A percentile compares a stretch with the other conserved stretches of the same genome.
Evolutionary conservation across 257 asterid genomes (phyloP).

Genomic region (Solanum phureja): DNA sequence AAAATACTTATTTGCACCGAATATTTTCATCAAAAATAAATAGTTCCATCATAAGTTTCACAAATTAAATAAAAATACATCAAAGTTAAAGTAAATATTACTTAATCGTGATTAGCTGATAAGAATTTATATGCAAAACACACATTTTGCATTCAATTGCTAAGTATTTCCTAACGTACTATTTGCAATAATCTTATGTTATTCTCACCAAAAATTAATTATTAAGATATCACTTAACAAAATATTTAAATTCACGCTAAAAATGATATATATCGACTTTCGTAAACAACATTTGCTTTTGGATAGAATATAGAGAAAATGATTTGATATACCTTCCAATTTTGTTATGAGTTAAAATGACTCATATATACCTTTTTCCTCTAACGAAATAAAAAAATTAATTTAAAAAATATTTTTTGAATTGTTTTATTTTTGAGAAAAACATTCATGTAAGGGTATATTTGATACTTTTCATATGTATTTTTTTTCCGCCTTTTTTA

Average conservation of each 20-base stretch:
- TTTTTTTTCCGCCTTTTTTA: too few relatives aligned
- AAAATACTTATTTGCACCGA: too few relatives aligned
- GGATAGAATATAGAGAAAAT: neutral
- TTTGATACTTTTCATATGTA: neutral
- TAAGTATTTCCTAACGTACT: neutral
- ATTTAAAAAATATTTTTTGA: neutral
- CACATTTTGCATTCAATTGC: too few relatives aligned
- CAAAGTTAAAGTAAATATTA: neutral
- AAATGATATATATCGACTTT: neutral
- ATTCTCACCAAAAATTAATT: neutral
- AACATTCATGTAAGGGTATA: neutral
- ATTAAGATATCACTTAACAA: neutral
- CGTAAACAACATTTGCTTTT: neutral
- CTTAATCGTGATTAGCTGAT: neutral
- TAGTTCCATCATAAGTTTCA: neutral
- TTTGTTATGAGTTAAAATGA: neutral
- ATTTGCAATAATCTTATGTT: neutral
- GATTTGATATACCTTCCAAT: neutral
- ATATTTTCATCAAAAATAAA: too few relatives aligned
- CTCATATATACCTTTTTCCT: neutral
- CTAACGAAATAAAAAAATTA: too few relatives aligned
- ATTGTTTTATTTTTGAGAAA: neutral
- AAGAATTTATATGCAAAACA: neutral
- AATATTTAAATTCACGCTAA: neutral
- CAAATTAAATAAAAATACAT: too few relatives aligned